Conservation (phyloP, 768 basidiomycete genomes). For the Mrakia blollopis region DNA sequence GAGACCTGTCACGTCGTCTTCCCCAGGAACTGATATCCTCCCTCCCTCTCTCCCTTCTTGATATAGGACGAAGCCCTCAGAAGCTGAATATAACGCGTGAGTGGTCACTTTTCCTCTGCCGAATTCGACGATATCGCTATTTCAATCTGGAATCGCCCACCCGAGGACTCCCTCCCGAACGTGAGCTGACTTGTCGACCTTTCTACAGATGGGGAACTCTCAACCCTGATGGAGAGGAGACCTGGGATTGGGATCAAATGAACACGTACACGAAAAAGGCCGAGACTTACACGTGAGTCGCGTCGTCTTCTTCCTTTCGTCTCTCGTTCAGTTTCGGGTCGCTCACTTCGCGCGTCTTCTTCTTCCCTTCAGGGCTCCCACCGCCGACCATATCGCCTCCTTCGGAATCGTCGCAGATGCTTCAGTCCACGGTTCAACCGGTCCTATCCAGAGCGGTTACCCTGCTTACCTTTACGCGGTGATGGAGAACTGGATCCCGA, state of each 20-base stretch:
- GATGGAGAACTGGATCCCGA: constrained; percentile 56
- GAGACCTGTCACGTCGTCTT: not conserved
- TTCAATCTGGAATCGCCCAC: constrained; percentile 43
- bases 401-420: constrained; percentile 52
- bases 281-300: constrained; percentile 53
- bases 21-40: not conserved
- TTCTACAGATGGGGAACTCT: constrained; percentile 34
- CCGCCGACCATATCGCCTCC: constrained; percentile 44
- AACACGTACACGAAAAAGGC: constrained; percentile 44
- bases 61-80: not conserved
- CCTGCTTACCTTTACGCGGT: constrained; percentile 47
- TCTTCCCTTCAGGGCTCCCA: constrained; percentile 46
- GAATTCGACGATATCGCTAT: constrained; percentile 45
- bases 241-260: constrained; percentile 42
- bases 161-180: no score
- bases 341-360: not conserved
- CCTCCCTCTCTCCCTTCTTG: not conserved
- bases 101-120: constrained; percentile 25
- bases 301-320: not conserved
- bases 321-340: no score
- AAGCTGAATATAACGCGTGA: constrained; percentile 50
- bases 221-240: constrained; percentile 39
- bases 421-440: constrained; percentile 53
- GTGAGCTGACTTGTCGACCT: constrained; percentile 42
- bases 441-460: constrained; percentile 54